These are phyloP conservation scores for Cutaneotrichosporon spelunceum DNA, from an alignment of 1,284 basidiomycete genomes.

Conservation along the genomic window DNA sequence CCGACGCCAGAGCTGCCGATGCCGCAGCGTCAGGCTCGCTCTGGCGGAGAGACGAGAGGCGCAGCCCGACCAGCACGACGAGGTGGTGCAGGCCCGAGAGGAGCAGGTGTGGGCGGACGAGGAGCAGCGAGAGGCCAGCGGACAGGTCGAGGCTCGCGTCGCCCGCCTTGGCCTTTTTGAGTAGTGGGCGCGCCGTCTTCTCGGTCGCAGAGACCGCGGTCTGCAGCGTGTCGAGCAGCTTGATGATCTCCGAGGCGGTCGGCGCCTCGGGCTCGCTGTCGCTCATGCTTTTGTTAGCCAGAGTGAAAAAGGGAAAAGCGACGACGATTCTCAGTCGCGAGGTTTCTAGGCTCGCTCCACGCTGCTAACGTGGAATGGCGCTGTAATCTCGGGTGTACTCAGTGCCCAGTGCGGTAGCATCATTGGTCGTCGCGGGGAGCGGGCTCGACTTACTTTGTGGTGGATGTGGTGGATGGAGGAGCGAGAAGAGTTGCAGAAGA, in stretches of 20 bases:
- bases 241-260: conserved; percentile 34
- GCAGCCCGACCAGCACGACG: conserved; percentile 64
- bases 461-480: not conserved
- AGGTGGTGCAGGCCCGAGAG: conserved; percentile 86
- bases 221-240: conserved; percentile 41
- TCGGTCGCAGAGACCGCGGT: conserved; percentile 45
- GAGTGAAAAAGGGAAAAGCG: not conserved
- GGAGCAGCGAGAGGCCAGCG: conserved; percentile 84
- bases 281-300: conserved; percentile 21
- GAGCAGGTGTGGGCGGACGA: conserved; percentile 80
- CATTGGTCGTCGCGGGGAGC: conserved; percentile 23
- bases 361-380: conserved; percentile 47
- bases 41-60: conserved; percentile 21
- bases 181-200: conserved; percentile 37
- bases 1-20: conserved; percentile 26
- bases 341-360: conserved; percentile 55
- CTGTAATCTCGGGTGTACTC: conserved; percentile 46
- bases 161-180: conserved; percentile 41
- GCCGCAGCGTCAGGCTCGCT: conserved; percentile 16
- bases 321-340: conserved; percentile 50
- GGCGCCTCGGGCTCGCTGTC: conserved; percentile 27
- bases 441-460: not conserved
- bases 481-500: not conserved
- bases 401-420: conserved; percentile 53
- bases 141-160: conserved; percentile 61